phyloP scores from a whole-genome alignment of 1,139 yeast species.

The Candida sojae region DNA sequence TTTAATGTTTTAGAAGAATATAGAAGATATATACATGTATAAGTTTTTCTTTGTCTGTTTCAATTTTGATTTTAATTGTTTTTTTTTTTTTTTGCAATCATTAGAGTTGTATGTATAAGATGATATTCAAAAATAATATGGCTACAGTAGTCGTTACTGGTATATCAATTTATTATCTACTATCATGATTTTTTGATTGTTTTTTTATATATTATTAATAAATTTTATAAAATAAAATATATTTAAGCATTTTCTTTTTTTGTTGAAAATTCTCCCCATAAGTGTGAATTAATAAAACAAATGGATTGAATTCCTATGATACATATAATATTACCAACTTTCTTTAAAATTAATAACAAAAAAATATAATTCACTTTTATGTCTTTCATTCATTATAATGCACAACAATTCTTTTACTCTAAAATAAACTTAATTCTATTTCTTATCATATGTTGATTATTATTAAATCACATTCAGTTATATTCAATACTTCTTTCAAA shows the following conservation, averaged over 20 bases:
- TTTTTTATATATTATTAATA: conserved; percentile 4
- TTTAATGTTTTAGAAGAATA: neutral
- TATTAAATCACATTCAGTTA: neutral
- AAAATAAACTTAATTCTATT: neutral
- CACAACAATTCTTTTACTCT: neutral
- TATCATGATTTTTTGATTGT: neutral
- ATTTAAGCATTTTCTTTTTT: neutral
- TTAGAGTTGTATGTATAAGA: no score
- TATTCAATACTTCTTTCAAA: neutral
- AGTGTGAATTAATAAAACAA: neutral
- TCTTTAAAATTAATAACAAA: neutral
- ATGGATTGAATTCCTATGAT: conserved; percentile 6
- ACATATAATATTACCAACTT: conserved; percentile 5
- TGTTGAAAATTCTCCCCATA: conserved; percentile 3
- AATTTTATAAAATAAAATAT: conserved; percentile 1
- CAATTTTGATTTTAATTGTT: neutral
- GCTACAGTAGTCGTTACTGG: no score
- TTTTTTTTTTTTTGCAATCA: no score
- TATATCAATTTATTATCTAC: no score
- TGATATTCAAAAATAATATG: no score
- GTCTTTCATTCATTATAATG: neutral
- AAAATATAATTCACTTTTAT: neutral
- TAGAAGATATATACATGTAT: neutral
- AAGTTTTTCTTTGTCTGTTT: neutral
- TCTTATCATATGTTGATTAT: neutral